A percentile compares a stretch with the other conserved stretches of the same genome.
Conservation (phyloP, 768 basidiomycete genomes). For the Termitomyces sp. region DNA sequence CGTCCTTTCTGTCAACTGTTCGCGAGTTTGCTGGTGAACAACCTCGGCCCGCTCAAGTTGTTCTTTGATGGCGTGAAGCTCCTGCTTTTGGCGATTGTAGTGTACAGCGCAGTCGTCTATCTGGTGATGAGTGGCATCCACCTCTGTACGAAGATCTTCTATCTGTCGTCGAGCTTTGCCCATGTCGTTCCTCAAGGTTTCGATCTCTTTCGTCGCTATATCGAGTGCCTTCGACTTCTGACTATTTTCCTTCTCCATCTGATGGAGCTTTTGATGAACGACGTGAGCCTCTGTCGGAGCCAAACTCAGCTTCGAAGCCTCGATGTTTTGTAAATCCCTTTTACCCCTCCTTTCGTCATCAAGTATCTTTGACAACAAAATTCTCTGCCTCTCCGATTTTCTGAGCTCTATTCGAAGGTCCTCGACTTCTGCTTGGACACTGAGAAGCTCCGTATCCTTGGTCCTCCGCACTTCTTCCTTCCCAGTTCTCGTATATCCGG, state of each 20-base stretch:
- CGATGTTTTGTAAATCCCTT: background rate
- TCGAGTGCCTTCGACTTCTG: background rate
- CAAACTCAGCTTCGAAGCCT: background rate
- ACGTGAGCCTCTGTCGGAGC: background rate
- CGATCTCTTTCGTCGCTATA: background rate
- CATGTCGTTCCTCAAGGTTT: background rate
- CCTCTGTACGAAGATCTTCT: background rate
- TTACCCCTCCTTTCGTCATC: background rate
- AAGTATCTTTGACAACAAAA: background rate
- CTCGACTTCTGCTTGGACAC: background rate
- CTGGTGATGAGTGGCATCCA: background rate
- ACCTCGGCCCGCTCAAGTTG: background rate
- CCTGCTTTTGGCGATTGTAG: background rate
- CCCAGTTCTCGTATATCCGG: background rate
- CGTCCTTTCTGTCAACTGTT: slow-evolving; percentile 8
- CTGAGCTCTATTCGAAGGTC: background rate
- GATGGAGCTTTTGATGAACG: background rate
- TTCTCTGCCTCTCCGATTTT: background rate
- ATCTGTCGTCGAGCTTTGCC: background rate
- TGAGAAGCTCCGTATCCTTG: background rate
- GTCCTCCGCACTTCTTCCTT: background rate
- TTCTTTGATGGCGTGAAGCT: background rate
- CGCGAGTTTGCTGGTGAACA: background rate
- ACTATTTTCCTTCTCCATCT: background rate
- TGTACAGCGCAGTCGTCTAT: background rate